Conservation (phyloP, 306 rosid genomes). For the Comarum palustre region DNA sequence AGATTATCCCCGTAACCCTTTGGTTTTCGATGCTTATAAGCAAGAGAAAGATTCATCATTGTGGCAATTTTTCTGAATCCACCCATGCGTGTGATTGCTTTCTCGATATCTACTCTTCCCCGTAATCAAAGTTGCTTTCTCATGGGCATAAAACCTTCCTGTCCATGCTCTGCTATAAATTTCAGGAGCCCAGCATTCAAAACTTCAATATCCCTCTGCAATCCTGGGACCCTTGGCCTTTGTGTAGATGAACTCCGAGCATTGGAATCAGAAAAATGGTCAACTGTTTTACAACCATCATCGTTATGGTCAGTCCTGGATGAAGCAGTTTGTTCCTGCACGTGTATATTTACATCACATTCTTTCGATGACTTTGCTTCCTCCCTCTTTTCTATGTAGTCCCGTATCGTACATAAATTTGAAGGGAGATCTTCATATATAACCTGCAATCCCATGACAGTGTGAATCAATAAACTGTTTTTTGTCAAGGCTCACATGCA, state of each 20-base stretch:
- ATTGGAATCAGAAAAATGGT: slow-evolving; percentile 27
- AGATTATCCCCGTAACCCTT: slow-evolving; percentile 89
- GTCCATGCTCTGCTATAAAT: slow-evolving; percentile 74
- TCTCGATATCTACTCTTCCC: slow-evolving; percentile 83
- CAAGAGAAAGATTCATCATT: slow-evolving; percentile 72
- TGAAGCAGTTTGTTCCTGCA: slow-evolving; percentile 33
- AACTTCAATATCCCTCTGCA: slow-evolving; percentile 77
- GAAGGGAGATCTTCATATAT: slow-evolving; percentile 95
- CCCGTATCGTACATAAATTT: slow-evolving; percentile 79
- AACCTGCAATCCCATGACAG: slow-evolving; percentile 42
- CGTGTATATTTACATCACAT: slow-evolving; percentile 29
- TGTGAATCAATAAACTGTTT: slow-evolving; percentile 9
- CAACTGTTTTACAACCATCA: slow-evolving; percentile 22
- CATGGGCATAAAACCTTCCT: slow-evolving; percentile 96
- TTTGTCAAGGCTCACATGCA: background rate
- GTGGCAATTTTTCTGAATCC: slow-evolving; percentile 82
- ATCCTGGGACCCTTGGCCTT: slow-evolving; percentile 71
- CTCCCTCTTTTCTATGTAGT: slow-evolving; percentile 56
- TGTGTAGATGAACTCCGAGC: slow-evolving; percentile 39
- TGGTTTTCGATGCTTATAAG: slow-evolving; percentile 85
- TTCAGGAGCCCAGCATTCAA: slow-evolving; percentile 67
- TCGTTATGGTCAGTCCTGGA: slow-evolving; percentile 29
- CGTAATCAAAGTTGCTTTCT: slow-evolving; percentile 80
- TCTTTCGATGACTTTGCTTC: slow-evolving; percentile 26
- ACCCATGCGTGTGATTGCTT: slow-evolving; percentile 85